Percentiles rank a stretch among this genome's conserved stretches.
Conservation (phyloP, 129 eudicot species). For the Flaveria bidentis region DNA sequence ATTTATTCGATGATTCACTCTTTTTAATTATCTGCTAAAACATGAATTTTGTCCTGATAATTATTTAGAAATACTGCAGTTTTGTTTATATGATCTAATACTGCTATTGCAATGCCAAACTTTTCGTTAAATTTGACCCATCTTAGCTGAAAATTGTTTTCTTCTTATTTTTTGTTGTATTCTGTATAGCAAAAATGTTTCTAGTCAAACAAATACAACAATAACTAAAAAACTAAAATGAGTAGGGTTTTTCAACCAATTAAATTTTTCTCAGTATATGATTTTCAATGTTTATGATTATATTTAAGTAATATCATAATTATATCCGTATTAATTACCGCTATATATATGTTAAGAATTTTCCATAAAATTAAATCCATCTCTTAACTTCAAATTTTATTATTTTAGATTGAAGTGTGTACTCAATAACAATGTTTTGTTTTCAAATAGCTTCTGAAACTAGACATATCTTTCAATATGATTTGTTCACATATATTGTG, state of each 20-base stretch:
- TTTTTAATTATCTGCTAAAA: background rate
- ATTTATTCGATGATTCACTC: background rate
- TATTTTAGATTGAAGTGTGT: background rate
- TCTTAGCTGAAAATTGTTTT: background rate
- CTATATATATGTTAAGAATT: background rate
- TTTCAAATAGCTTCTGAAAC: no score
- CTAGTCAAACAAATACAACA: background rate
- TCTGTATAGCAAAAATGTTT: background rate
- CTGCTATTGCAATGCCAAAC: background rate
- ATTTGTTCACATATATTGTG: background rate
- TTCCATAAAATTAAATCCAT: background rate
- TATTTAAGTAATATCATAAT: background rate
- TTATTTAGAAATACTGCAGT: background rate
- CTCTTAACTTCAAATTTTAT: background rate
- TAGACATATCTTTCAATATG: background rate
- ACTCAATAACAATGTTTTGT: background rate
- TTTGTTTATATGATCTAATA: background rate
- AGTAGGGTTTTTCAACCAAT: background rate
- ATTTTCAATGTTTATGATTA: background rate
- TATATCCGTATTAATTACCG: background rate
- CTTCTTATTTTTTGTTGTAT: background rate
- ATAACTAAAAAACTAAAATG: background rate
- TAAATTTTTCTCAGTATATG: background rate
- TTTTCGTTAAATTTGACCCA: background rate
- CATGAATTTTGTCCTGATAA: conserved; percentile 2